Evolutionary conservation across 2,329 filamentous ascomycete genomes (phyloP), one percentile per base, ranked within the genome.

Genomic region (Fusarium neocosmosporiellum): DNA sequence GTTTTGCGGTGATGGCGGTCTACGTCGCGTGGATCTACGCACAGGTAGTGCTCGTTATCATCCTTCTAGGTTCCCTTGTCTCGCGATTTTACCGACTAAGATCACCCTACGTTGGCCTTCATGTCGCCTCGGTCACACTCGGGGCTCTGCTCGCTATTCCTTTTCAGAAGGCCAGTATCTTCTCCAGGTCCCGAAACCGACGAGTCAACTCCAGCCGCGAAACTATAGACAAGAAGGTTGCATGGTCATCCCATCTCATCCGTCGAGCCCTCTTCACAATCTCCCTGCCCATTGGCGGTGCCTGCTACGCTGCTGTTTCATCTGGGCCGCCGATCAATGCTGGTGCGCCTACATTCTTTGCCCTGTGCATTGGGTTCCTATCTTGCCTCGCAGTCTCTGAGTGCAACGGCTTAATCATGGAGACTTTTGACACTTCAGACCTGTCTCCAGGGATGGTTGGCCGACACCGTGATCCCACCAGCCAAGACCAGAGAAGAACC

Each of bases 21-120:
- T 95, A 95, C 80, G 85, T 91, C 16, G 91, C 88, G 8, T 95
- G 93, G 93, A 93, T 94, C 53, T 94, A 95, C 79, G 92, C 91
- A 3, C 91, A 95, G 76, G 87, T 94, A 3, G 91, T 94, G 7
- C 84, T 95, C 63, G 86, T 94, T 66, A 93, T 95, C 67, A 85
- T 93, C 65, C 87, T 94, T 66, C 85, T 95, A 7, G 93, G 92
- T 18, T 91, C 93, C 7, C 83, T 95, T n/a, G 85, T 90, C 13
- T 95, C 92, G 5, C 88, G 87, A 58, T 86, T 90, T 66, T 95
- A 95, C 82, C 85, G 81, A 37, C 89, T 91, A 78, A 85, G 84
- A 54, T 89, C 93, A 18, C 87, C 90, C 13, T 86, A 86, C 55
- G 92, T 95, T 59, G 93, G 93, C 13, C 84, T 91, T 4, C 89